Evolutionary conservation across 2,329 filamentous ascomycete genomes (phyloP), one percentile per base, ranked within the genome.

Genomic region (Aspergillus sp.): DNA sequence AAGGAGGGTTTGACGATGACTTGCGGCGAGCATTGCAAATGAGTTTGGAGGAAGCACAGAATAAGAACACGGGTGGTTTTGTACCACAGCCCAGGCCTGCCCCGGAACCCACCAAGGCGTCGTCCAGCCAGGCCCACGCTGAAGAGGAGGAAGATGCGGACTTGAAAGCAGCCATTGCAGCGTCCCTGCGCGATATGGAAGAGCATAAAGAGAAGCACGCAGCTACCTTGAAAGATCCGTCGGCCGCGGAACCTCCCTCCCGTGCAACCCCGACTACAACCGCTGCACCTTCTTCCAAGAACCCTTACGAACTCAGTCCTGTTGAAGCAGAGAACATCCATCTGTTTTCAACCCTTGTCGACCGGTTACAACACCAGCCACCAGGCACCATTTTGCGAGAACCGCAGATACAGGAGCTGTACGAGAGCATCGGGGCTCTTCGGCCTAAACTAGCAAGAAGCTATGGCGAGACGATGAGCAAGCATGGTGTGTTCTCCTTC

Each of bases 391-490:
- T 98, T 33, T 63, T 98, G n/a, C 74, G 91, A 30, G 91, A 98
- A 52, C 91, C 91, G 2, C 91, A 96, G 56, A 95, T 98, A 31
- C 91, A 98, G 60, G 91, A 98, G 61, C 69, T 98, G 4, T 98
- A 98, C 56, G 91, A 96, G 53, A 93, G 88, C 49, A 96, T 98
- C 48, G 86, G 89, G n/a, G 74, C 86, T 11, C 66, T 98, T 41
- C 75, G 91, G 30, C 91, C 91, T 1, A 98, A 98, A 59, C 69
- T 98, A 34, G 91, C 91, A 4, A 76, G 91, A 36, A 95, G 89
- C 0, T 95, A 96, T 54, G 91, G 91, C 34, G 91, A 98, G 65
- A 95, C 91, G 0, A 96, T 98, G 91, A 96, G 91, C 74, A 98
- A 98, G 61, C 91, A 96, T 59, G 88, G 85, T 85, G 66, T 55